Evolutionary conservation across 306 rosid genomes (phyloP).

Genomic region (Comarum palustre): DNA sequence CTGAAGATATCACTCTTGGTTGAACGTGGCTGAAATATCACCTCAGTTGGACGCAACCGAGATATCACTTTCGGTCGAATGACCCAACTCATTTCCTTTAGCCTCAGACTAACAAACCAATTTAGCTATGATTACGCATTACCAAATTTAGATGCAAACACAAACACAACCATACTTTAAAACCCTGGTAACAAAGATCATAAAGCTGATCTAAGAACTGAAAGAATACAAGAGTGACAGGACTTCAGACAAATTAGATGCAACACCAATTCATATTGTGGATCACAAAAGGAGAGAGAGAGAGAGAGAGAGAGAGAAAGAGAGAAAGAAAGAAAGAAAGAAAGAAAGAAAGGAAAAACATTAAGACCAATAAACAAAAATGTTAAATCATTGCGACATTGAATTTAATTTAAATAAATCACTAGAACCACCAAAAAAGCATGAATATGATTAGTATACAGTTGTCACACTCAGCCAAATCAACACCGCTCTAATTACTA

Average conservation of each 20-base stretch:
- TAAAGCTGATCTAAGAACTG: neutral
- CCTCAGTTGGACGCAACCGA: too few relatives aligned
- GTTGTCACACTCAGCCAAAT: neutral
- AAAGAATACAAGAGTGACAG: neutral
- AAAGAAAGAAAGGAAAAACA: neutral
- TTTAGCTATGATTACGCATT: too few relatives aligned
- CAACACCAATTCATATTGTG: neutral
- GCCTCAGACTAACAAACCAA: too few relatives aligned
- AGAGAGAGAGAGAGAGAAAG: neutral
- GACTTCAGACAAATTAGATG: neutral
- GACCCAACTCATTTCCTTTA: too few relatives aligned
- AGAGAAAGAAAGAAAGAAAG: neutral
- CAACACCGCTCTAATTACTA: neutral
- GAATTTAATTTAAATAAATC: neutral
- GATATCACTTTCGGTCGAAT: too few relatives aligned
- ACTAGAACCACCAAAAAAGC: neutral
- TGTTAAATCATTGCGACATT: neutral
- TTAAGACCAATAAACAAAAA: neutral
- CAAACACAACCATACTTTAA: neutral
- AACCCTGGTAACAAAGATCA: neutral
- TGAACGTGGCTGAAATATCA: too few relatives aligned
- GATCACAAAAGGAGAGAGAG: neutral
- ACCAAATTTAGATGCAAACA: too few relatives aligned
- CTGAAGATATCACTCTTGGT: too few relatives aligned
- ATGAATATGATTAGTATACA: neutral